These are phyloP conservation scores for Mycena epipterygia DNA, from an alignment of 768 basidiomycete species.

Conservation along the genomic window DNA sequence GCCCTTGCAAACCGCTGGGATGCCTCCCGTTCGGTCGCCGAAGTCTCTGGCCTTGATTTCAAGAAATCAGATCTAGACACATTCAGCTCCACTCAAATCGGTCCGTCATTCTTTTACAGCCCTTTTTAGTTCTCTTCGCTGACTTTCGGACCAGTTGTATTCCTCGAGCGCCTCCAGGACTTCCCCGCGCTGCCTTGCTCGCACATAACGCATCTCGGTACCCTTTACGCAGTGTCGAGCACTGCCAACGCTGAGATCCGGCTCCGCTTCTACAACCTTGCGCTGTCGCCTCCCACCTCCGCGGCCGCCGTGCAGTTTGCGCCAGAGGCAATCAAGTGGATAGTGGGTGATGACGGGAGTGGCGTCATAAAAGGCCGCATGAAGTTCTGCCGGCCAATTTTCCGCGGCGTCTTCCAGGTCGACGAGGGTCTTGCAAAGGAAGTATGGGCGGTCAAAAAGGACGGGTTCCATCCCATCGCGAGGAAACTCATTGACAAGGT, in stretches of 20 bases:
- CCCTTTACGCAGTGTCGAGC: slow-evolving; percentile 60
- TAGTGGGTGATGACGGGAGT: slow-evolving; percentile 72
- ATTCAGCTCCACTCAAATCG: slow-evolving; percentile 84
- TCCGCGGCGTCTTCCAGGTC: slow-evolving; percentile 67
- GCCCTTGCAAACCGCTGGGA: slow-evolving; percentile 84
- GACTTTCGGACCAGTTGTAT: slow-evolving; percentile 69
- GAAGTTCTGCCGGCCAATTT: slow-evolving; percentile 86
- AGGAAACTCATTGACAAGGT: slow-evolving; percentile 84
- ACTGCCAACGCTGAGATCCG: slow-evolving; percentile 84
- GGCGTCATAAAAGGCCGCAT: slow-evolving; percentile 82
- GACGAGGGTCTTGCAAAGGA: slow-evolving; percentile 65
- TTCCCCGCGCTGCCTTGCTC: slow-evolving; percentile 69
- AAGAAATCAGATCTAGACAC: slow-evolving; percentile 67
- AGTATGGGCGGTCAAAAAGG: slow-evolving; percentile 62
- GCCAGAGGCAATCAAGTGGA: slow-evolving; percentile 72
- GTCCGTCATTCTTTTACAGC: slow-evolving; percentile 53
- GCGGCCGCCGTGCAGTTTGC: slow-evolving; percentile 66
- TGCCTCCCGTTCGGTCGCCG: slow-evolving; percentile 64
- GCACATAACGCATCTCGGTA: slow-evolving; percentile 72
- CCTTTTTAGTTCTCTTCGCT: neutral
- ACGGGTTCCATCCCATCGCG: slow-evolving; percentile 83
- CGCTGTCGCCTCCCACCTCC: slow-evolving; percentile 64
- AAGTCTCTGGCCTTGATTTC: slow-evolving; percentile 63
- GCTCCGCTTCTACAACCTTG: slow-evolving; percentile 82
- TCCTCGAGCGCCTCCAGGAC: slow-evolving; percentile 85